Evolutionary conservation across 257 asterid species (phyloP), one percentile per base, ranked within the genome.

Genomic region (Penstemon barbatus): DNA sequence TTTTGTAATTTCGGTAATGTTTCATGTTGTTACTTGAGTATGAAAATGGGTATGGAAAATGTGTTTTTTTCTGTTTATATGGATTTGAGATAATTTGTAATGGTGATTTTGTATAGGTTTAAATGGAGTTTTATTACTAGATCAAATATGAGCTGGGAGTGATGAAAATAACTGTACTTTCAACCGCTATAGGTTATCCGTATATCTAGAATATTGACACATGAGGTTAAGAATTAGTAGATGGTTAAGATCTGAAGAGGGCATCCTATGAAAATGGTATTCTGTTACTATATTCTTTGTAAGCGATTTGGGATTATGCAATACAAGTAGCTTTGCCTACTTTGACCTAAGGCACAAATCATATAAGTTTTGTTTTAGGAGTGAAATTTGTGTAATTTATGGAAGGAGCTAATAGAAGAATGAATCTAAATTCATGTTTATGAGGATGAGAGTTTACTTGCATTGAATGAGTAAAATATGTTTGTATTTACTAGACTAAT

Each of bases 91-190:
- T 38, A 8, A 44, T 57, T 13, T 49, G 7, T 61, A 4, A 11
- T 37, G 70, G 55, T 71, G 70, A 71, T 52, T 57, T 44, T 25
- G 12, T 12, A 41, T 13, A 36, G 49, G 39, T 71, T 41, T 10
- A 41, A 45, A 5, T 19, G 11, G 43, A 46, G 60, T 38, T 12
- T 67, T 25, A 33, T 13, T 42, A 58, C 8, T 11, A 38, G 71
- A 44, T 58, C 51, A 50, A 41, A 68, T 41, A 8, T 45, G 5
- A 63, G 54, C 2, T 53, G 60, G 68, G 58, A 62, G 36, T 43
- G 41, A 66, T 53, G 40, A 9, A 45, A 11, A 52, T 61, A 42
- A 25, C 37, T 38, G 36, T 15, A 19, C 42, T 13, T 64, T 60
- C 57, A 52, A 44, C 41, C 73, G 25, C 61, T 50, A 9, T 62